These are phyloP conservation scores for Ogataea kodamae DNA, from an alignment of 805 yeast species.

Conservation along the genomic window DNA sequence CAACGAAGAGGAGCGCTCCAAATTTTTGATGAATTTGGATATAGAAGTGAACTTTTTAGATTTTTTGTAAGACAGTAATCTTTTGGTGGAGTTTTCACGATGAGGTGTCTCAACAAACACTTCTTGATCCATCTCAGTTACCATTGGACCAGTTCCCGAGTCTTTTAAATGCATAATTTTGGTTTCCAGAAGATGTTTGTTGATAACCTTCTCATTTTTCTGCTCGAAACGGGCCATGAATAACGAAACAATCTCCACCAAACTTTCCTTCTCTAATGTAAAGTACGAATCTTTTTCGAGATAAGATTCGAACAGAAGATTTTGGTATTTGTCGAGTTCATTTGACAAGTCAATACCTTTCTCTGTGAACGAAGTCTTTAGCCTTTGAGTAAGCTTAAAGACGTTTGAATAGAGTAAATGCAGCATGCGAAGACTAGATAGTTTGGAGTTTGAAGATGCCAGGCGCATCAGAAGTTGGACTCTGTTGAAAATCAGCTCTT, in stretches of 20 bases:
- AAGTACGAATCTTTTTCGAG: constrained; percentile 67
- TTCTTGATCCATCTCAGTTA: constrained; percentile 14
- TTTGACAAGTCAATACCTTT: constrained; percentile 43
- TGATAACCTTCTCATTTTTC: constrained; percentile 35
- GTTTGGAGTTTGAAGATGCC: constrained; percentile 57
- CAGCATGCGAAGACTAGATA: constrained; percentile 74
- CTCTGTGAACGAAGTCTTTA: constrained; percentile 56
- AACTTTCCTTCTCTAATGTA: constrained; percentile 62
- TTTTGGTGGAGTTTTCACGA: constrained; percentile 15
- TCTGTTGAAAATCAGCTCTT: constrained; percentile 60
- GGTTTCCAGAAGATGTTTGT: constrained; percentile 33
- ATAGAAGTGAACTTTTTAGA: constrained; percentile 27
- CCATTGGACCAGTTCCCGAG: constrained; percentile 14
- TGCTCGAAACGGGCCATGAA: constrained; percentile 45
- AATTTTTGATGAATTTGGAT: constrained; percentile 48
- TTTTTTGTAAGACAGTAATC: constrained; percentile 18
- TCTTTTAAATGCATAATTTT: constrained; percentile 28
- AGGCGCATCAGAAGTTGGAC: constrained; percentile 56
- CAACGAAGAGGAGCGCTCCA: constrained; percentile 41
- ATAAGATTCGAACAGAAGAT: constrained; percentile 72
- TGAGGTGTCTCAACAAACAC: constrained; percentile 7
- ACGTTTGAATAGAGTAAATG: constrained; percentile 62
- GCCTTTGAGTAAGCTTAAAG: constrained; percentile 56
- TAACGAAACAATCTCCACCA: constrained; percentile 50
- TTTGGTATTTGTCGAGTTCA: constrained; percentile 65